Conservation (phyloP, 1,139 yeast genomes). For the Trichomonascaceae sp. region DNA sequence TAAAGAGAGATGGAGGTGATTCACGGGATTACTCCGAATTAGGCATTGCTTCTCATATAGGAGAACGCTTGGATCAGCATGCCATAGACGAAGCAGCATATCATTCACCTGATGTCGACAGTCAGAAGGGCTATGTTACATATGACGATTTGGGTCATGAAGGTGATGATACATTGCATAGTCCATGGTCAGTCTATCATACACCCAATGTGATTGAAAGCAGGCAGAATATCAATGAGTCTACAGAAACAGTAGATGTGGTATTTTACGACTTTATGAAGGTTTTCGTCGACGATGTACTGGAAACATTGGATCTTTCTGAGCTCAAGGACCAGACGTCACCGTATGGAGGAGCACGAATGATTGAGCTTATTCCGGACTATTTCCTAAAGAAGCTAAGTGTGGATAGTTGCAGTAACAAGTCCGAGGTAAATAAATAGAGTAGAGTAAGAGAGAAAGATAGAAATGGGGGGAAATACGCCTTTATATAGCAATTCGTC, state of each 20-base stretch:
- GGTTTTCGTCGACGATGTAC: conserved; percentile 55
- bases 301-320: conserved; percentile 29
- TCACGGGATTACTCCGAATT: conserved; percentile 18
- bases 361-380: conserved; percentile 40
- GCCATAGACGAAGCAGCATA: not conserved
- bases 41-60: conserved; percentile 18
- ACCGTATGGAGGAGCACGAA: conserved; percentile 46
- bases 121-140: conserved; percentile 60
- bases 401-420: not conserved
- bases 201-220: conserved; percentile 75
- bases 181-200: conserved; percentile 49
- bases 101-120: conserved; percentile 5
- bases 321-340: conserved; percentile 22
- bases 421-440: not conserved
- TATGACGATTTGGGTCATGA: conserved; percentile 72
- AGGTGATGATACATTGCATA: conserved; percentile 88
- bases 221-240: conserved; percentile 27
- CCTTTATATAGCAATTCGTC: no score
- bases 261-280: conserved; percentile 73
- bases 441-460: not conserved
- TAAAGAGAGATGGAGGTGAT: not conserved
- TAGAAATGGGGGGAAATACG: not conserved
- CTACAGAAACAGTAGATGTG: conserved; percentile 49
- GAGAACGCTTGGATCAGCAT: not conserved
- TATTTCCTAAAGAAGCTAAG: conserved; percentile 17